Evolutionary conservation across 192 early-diverging fungal genomes (phyloP), one percentile per base, ranked within the genome.

Genomic region (Mortierella claussenii): DNA sequence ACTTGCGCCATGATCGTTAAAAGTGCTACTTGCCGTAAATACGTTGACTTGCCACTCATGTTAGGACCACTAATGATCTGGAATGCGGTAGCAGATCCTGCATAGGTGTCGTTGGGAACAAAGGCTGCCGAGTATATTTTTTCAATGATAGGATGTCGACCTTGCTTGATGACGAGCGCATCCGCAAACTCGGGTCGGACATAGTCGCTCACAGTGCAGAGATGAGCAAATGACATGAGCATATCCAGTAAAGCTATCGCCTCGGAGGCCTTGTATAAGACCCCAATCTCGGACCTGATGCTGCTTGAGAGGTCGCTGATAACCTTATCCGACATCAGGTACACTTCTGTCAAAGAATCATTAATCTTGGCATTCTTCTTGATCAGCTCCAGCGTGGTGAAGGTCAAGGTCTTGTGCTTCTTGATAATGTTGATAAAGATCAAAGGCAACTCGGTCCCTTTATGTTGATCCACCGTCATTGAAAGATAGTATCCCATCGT

Each of bases 21-120:
- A 7, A 96, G 82, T 1, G 91, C 91, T 30, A 94, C 88, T 68
- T 94, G 94, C 1, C 89, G 84, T 34, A 98, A 56, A 73, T 94
- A 96, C 7, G 94, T 95, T 13, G 90, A 89, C 70, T 96, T 96
- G 23, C 95, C 95, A 33, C 91, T 90, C 95, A 95, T 96, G 67
- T 98, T 98, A 8, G 95, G 92, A 0, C 96, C 96, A 12, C 92
- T 94, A 7, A 97, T 88, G 15, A 96, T 79, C 31, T 92, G 94
- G 60, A 96, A 85, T 18, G 83, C 88, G 0, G 79, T 70, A 4
- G 65, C 80, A 5, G 69, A 68, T 17, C 75, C 68, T 7, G 90
- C 89, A 55, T 80, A 87, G 9, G 86, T 78, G 58, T 93, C 91
- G 60, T 97, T 97, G 9, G 92, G 79, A 1, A 95, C 84, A 59